Evolutionary conservation across 1,284 basidiomycete genomes (phyloP).

Genomic region (Puccinia horiana): DNA sequence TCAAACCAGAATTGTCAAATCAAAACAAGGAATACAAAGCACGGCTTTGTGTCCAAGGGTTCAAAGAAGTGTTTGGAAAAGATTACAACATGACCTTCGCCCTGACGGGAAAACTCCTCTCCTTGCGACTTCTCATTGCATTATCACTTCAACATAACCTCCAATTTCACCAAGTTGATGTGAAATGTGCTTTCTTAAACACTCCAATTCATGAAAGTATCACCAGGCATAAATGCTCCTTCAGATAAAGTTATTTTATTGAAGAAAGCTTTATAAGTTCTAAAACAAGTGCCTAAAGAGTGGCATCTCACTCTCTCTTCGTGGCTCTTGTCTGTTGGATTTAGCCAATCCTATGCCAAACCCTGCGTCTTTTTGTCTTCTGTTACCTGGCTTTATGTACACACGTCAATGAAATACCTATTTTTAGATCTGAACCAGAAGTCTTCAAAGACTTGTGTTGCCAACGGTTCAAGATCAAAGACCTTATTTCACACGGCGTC

Average conservation of each 20-base stretch:
- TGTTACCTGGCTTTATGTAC: not conserved
- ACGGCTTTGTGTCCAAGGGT: not conserved
- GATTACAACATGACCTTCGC: not conserved
- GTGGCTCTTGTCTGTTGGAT: not conserved
- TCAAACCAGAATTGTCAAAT: not conserved
- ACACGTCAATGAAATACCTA: not conserved
- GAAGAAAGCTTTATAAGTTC: slow-evolving; percentile 15
- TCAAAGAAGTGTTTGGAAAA: not conserved
- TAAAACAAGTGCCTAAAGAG: slow-evolving; percentile 23
- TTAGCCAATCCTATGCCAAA: not conserved
- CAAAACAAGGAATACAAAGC: not conserved
- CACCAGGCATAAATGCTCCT: not conserved
- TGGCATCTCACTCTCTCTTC: too few relatives aligned
- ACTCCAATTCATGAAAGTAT: not conserved
- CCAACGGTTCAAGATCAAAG: not conserved
- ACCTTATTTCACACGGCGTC: too few relatives aligned
- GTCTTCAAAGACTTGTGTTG: not conserved
- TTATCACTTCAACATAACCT: not conserved
- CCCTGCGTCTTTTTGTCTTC: not conserved
- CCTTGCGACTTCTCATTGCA: not conserved
- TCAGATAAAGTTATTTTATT: not conserved
- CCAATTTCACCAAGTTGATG: not conserved
- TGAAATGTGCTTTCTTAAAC: slow-evolving; percentile 1
- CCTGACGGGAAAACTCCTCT: slow-evolving; percentile 1
- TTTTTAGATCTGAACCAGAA: too few relatives aligned